Evolutionary conservation across 2,329 filamentous ascomycete genomes (phyloP).

Genomic region (Lasiodiplodia hormozganensis): DNA sequence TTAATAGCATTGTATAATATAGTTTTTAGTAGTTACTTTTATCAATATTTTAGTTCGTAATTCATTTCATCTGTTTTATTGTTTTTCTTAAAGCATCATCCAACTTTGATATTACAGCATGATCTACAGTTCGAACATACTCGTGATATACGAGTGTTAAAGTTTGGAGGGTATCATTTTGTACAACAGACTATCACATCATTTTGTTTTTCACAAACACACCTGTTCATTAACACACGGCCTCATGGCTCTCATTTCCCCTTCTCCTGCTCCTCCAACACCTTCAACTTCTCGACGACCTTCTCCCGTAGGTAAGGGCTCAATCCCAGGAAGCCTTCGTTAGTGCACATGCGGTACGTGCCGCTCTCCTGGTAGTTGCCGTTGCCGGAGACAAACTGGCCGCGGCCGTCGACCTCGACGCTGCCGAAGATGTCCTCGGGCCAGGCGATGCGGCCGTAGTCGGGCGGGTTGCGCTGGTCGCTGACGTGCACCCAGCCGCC

Average conservation of each 20-base stretch:
- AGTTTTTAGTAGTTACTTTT: neutral
- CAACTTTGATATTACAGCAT: no score
- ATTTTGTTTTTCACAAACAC: neutral
- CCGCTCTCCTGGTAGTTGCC: slow-evolving; percentile 67
- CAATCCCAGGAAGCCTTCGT: slow-evolving; percentile 63
- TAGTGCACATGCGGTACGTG: slow-evolving; percentile 67
- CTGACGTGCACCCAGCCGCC: slow-evolving; percentile 71
- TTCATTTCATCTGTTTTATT: neutral
- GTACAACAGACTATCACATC: neutral
- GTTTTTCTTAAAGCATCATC: no score
- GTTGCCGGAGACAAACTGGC: slow-evolving; percentile 62
- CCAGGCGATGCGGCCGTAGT: slow-evolving; percentile 69
- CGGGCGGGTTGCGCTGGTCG: slow-evolving; percentile 65
- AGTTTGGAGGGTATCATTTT: neutral
- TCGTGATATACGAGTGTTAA: neutral
- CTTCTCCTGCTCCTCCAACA: slow-evolving; percentile 35
- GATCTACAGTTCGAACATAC: neutral
- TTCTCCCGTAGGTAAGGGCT: slow-evolving; percentile 58
- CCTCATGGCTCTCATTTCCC: neutral
- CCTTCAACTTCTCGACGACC: slow-evolving; percentile 53
- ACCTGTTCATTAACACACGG: neutral
- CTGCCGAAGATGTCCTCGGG: slow-evolving; percentile 72
- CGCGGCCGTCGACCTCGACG: slow-evolving; percentile 65
- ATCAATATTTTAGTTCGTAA: neutral
- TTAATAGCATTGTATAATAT: slow-evolving; percentile 9